Base-by-base conservation (phyloP, 257 asterid species). In the Dorcoceras hygrometricum region DNA sequence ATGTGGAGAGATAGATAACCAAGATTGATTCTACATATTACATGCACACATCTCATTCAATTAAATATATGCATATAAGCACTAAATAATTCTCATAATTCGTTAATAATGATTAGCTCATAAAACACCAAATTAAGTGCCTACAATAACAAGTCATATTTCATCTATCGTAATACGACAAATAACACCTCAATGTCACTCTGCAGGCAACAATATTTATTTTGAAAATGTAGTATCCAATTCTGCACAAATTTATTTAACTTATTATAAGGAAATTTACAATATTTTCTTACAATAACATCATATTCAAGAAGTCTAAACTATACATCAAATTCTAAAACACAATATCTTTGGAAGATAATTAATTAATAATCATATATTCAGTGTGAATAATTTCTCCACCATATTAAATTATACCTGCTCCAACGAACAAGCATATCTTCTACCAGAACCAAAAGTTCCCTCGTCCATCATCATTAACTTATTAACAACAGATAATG, bases 331-430 rank as follows among this genome's bases (percentile, higher is more conserved):
- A 57, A 12, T 51, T 20, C 2, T 8, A 43, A 20, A 31, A 27
- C 14, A 26, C 23, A n/a, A 9, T 12, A 7, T 27, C 58, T 58
- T 24, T 6, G 54, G n/a, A 8, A 20, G 36, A 23, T 23, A 53
- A 53, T 29, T 34, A 24, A 59, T 4, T 5, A 53, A 16, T 32
- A 20, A 67, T 27, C 60, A 36, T 54, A 69, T 75, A 75, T 70
- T 75, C 7, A 32, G 43, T 58, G 28, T 28, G 31, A 28, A 11
- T 67, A 46, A 16, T 62, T 36, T 65, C 55, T 67, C 61, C 34
- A 22, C 57, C 23, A 65, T 59, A 62, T 70, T 65, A 51, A 71
- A 23, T 68, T 66, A 51, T 20, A 16, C 16, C 5, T 46, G 54
- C 39, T 60, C 57, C 25, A 22, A 9, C 36, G 36, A 60, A 31